Base-by-base conservation (phyloP, 1,284 basidiomycete genomes). In the Rhodotorula glutinis region DNA sequence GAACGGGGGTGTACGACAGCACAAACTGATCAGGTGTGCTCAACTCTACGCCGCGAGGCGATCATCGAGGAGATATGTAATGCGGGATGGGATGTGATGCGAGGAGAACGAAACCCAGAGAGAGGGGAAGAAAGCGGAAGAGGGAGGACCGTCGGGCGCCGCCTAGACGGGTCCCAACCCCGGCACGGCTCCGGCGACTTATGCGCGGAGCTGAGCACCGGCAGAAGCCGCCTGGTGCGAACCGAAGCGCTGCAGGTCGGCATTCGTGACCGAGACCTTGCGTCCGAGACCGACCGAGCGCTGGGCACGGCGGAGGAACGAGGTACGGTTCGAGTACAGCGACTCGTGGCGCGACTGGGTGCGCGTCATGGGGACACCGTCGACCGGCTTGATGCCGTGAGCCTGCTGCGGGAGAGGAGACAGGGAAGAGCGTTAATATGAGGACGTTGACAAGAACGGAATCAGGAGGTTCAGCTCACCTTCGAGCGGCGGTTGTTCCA, bases 301-400 rank as follows among this genome's bases (percentile, higher is more conserved):
- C 59, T 84, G 88, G 58, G 90, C 90, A 62, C 91, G 88, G 75
- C 86, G 86, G 79, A 94, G 88, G 85, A 94, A 93, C 40, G 85
- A 87, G 60, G 89, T 88, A 84, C 92, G 91, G 81, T 93, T 93
- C 63, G 87, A 88, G 86, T 97, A 97, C 76, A 97, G 80, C 52
- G 90, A 91, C 82, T 95, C 92, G 83, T 95, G 90, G 75, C 91
- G 84, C 56, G 89, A 91, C n/a, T 89, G 89, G 52, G 87, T 90
- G 77, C 94, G 91, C 46, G 84, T 85, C 69, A 95, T 86, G n/a
- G 89, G 89, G 70, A 92, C 82, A 72, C 88, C 90, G 51, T 81
- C 62, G 63, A 81, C 78, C 44, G 80, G 79, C 41, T 79, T 81
- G 65, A 82, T 79, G 69, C 33, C 33, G 33, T 38, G 33, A 38